These are phyloP conservation scores for Spirogloea muscicola DNA, from an alignment of 139 green algal species.

Conservation along the genomic window DNA sequence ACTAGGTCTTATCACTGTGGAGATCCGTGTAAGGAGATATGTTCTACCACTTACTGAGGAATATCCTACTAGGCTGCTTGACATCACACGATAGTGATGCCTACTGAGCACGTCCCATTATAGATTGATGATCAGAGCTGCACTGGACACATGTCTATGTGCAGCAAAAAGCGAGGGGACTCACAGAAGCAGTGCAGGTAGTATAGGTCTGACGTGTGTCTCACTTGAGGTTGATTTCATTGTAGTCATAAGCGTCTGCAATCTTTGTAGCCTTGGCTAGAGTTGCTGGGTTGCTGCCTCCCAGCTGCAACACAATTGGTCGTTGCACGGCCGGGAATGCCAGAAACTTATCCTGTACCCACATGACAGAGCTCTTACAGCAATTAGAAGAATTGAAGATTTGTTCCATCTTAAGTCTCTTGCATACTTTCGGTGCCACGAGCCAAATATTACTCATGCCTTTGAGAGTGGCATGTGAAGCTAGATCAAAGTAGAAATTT, in stretches of 20 bases:
- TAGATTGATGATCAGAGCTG: neutral
- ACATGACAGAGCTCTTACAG: too few relatives aligned
- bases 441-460: too few relatives aligned
- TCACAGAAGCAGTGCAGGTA: neutral
- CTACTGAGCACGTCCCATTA: neutral
- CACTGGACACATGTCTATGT: neutral
- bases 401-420: too few relatives aligned
- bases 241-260: conserved; percentile 49
- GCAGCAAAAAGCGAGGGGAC: neutral
- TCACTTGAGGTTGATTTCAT: conserved; percentile 61
- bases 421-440: too few relatives aligned
- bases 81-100: neutral
- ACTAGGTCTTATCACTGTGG: neutral
- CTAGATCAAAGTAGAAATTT: too few relatives aligned
- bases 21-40: neutral
- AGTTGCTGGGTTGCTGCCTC: conserved; percentile 47
- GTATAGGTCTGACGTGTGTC: neutral
- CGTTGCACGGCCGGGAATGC: conserved; percentile 30
- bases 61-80: neutral
- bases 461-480: too few relatives aligned
- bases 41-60: neutral
- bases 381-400: too few relatives aligned
- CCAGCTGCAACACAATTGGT: conserved; percentile 57
- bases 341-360: conserved; percentile 42
- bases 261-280: conserved; percentile 44